Evolutionary conservation across 768 basidiomycete species (phyloP), one percentile per base, ranked within the genome.

Genomic region (Porpolomopsis calyptriformis): DNA sequence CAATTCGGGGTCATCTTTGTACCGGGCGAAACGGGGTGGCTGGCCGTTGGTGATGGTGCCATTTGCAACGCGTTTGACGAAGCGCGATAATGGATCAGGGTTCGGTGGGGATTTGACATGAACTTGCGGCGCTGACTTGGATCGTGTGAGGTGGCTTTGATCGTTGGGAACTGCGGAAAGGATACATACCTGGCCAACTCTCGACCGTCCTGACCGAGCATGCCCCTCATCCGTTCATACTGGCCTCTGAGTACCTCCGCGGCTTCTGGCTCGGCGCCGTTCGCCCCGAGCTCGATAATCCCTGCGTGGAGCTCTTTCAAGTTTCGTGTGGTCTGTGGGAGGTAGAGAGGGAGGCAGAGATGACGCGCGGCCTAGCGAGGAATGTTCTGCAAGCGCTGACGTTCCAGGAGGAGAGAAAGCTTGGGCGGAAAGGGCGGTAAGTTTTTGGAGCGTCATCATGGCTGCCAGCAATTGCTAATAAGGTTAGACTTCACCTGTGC

Each of bases 351-450:
- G 68, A 50, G 52, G 55, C 55, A 42, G 60, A 53, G 50, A 57
- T 55, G 24, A 52, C 4, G 47, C 4, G 47, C 53, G 57, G 12
- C 58, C 37, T 14, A 50, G 42, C 22, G 58, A 46, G 4, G 66
- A 56, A 91, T 66, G 2, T 78, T 70, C 45, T 83, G 76, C 11
- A 89, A 64, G 1, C 90, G 81, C 53, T 91, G 85, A 33, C 89
- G 75, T 57, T 94, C 90, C 27, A 91, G 74, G 1, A 93, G 71
- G 10, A 91, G 73, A 2, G 86, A 81, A 25, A 3, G 86, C 87
- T 54, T 84, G 75, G 0, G 83, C 85, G 9, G 86, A 82, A 31
- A 86, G 68, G 2, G 83, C 77, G 2, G 83, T 31, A 7, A 31
- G 29, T 31, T 31, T 31, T 14, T 31, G 29, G 7, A 31, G 29